A percentile compares a stretch with the other conserved stretches of the same genome.
Conservation (phyloP, 768 basidiomycete species). For the Cystobasidiopsis lactophilus region DNA sequence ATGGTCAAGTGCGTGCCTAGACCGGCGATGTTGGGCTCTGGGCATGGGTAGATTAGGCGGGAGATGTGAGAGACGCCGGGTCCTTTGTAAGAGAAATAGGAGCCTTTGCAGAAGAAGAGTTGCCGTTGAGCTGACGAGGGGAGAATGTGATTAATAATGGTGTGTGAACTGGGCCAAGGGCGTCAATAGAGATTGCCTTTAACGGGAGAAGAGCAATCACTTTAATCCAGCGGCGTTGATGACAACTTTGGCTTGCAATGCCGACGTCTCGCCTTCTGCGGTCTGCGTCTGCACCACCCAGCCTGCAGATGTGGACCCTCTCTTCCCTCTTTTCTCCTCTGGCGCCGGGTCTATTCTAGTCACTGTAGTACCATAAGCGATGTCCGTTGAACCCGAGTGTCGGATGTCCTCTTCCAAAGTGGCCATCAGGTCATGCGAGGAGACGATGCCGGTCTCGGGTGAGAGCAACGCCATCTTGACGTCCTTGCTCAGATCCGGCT, state of each 20-base stretch:
- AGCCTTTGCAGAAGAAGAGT: constrained; percentile 60
- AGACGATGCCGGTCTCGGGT: constrained; percentile 71
- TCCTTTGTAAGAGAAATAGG: constrained; percentile 71
- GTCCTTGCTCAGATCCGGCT: constrained; percentile 54
- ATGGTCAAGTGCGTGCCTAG: constrained; percentile 62
- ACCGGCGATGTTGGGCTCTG: constrained; percentile 43
- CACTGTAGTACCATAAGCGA: constrained; percentile 57
- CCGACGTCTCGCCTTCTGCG: constrained; percentile 31
- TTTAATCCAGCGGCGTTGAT: constrained; percentile 61
- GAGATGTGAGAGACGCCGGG: constrained; percentile 44
- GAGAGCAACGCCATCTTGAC: constrained; percentile 58
- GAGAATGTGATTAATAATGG: constrained; percentile 17
- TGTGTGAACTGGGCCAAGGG: constrained; percentile 13
- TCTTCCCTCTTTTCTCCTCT: constrained; percentile 9
- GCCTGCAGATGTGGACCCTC: constrained; percentile 34
- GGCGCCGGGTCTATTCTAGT: constrained; percentile 49
- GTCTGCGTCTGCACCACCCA: constrained; percentile 75
- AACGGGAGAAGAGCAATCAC: constrained; percentile 35
- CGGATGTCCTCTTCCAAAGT: constrained; percentile 54
- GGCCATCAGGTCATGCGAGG: constrained; percentile 64
- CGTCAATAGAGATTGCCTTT: neutral
- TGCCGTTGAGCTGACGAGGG: constrained; percentile 5
- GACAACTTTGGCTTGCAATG: constrained; percentile 48
- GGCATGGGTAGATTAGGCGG: constrained; percentile 79
- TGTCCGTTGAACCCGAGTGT: constrained; percentile 43